phyloP scores from a whole-genome alignment of 2,329 filamentous ascomycete species.

The Fusarium pseudocircinatum region DNA sequence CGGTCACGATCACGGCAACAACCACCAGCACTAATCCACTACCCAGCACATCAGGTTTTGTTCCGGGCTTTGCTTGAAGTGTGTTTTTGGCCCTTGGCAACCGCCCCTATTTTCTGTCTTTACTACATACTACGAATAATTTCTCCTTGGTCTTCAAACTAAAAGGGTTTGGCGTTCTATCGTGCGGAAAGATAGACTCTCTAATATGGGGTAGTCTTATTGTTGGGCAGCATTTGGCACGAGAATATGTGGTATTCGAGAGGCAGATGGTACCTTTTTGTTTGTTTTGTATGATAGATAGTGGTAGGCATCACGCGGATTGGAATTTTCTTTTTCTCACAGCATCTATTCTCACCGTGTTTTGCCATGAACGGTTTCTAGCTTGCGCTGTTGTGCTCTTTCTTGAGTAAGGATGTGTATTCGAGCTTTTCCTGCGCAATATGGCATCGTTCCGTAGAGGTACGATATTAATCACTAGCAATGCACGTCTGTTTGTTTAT shows the following conservation, averaged over 20 bases:
- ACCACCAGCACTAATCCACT: constrained; percentile 21
- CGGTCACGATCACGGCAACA: background rate
- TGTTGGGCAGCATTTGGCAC: constrained; percentile 1
- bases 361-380: background rate
- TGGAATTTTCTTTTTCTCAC: constrained; percentile 14
- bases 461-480: background rate
- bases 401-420: background rate
- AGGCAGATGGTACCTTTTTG: constrained; percentile 1
- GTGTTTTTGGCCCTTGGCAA: background rate
- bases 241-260: constrained; percentile 12
- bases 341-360: background rate
- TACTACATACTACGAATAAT: constrained; percentile 22
- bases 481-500: background rate
- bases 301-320: constrained; percentile 7
- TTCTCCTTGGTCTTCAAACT: constrained; percentile 4
- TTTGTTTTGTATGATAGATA: constrained; percentile 32
- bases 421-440: background rate
- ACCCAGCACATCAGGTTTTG: background rate
- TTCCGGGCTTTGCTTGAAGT: background rate
- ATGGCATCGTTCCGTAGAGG: background rate
- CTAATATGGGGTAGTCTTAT: background rate
- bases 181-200: constrained; percentile 12
- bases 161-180: constrained; percentile 35
- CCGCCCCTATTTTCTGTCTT: background rate
- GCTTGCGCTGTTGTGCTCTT: background rate